Conservation (phyloP, 441 rosid genomes). For the Bruguiera hainesii region DNA sequence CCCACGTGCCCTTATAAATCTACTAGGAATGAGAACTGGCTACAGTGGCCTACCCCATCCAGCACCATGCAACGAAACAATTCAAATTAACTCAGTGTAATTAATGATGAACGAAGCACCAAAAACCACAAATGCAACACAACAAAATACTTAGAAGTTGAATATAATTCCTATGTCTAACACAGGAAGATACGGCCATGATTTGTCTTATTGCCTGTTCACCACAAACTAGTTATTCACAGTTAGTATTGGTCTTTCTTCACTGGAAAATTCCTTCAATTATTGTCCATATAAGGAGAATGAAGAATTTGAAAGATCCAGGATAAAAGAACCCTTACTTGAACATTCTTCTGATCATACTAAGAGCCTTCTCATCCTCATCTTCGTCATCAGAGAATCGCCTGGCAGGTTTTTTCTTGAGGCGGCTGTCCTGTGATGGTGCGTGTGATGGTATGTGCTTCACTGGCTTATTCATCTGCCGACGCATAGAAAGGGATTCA, state of each 20-base stretch:
- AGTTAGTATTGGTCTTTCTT: neutral
- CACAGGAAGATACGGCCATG: no score
- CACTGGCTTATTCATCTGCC: conserved; percentile 20
- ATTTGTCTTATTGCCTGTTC: no score
- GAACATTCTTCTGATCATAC: conserved; percentile 62
- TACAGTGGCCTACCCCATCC: neutral
- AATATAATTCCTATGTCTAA: no score
- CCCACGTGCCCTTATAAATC: no score
- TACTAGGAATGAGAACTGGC: neutral
- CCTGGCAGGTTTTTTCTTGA: conserved; percentile 56
- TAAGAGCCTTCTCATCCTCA: conserved; percentile 52
- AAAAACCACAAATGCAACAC: no score
- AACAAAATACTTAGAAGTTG: neutral
- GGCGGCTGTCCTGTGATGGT: conserved; percentile 32
- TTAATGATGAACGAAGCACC: no score
- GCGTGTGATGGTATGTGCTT: conserved; percentile 44
- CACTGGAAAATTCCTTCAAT: neutral
- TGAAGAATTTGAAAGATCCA: neutral
- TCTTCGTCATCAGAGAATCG: conserved; percentile 32
- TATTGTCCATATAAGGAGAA: neutral
- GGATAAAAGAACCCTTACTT: conserved; percentile 32
- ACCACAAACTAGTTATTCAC: neutral
- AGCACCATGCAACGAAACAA: no score
- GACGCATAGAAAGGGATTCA: conserved; percentile 15
- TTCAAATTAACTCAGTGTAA: neutral